These are phyloP conservation scores for Viridothelium virens DNA, from an alignment of 495 filamentous ascomycete species.

Conservation along the genomic window DNA sequence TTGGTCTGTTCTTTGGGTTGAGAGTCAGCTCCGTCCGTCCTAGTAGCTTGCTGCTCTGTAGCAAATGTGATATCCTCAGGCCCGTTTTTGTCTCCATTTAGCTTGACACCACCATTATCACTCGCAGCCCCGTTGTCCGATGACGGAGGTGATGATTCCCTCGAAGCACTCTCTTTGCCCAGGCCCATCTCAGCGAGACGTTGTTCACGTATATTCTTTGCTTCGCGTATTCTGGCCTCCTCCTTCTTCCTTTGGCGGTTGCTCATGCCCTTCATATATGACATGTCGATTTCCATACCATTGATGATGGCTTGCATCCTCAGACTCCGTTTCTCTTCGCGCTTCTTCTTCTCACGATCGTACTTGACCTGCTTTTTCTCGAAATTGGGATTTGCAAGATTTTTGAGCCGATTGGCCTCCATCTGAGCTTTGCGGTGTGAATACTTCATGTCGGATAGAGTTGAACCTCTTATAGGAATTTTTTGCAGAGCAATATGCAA, in stretches of 20 bases:
- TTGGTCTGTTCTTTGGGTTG: neutral
- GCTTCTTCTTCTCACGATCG: slow-evolving; percentile 7
- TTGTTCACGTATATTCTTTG: neutral
- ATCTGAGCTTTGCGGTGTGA: slow-evolving; percentile 5
- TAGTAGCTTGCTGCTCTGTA: neutral
- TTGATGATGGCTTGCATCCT: slow-evolving; percentile 8
- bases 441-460: slow-evolving; percentile 3
- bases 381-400: slow-evolving; percentile 10
- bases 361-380: slow-evolving; percentile 6
- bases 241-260: slow-evolving; percentile 5
- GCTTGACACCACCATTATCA: neutral
- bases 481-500: too few species aligned
- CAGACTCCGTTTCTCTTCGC: neutral
- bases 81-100: neutral
- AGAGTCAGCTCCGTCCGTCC: neutral
- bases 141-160: neutral
- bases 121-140: neutral
- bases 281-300: slow-evolving; percentile 5
- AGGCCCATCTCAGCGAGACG: neutral
- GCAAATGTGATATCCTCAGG: neutral
- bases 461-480: neutral
- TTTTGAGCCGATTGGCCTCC: slow-evolving; percentile 7
- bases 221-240: slow-evolving; percentile 3
- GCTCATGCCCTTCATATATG: slow-evolving; percentile 9
- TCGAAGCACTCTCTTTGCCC: neutral